Evolutionary conservation across 2,329 filamentous ascomycete species (phyloP), one percentile per base, ranked within the genome.

Genomic region (Aspergillus nomiae): DNA sequence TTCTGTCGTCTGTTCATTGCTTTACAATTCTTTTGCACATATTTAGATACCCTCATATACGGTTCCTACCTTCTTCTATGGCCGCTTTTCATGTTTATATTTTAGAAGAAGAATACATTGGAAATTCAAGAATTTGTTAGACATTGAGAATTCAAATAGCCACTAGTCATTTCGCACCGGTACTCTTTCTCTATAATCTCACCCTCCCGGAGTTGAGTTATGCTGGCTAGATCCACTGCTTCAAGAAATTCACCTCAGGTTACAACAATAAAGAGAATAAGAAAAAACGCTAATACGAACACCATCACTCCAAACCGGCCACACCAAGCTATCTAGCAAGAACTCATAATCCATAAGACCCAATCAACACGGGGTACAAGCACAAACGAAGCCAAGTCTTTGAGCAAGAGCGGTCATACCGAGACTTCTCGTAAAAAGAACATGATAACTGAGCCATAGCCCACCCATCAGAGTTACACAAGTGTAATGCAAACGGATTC

Each of bases 41-140:
- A 67, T 55, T n/a, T 55, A 55, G 66, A 68, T 68, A 68, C 67
- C 67, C 67, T 68, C 56, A 55, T 59, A 59, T 61, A 61, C 51
- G 56, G 61, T 59, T 11, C 48, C 16, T 51, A 51, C 28, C 48
- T 51, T 51, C 48, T 65, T 67, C 59, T 60, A n/a, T 48, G 48
- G 3, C 26, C 57, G 32, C 38, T 56, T 32, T 36, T 48, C 21
- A 56, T 34, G 32, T 51, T 3, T 51, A 55, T 61, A 50, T 64
- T 16, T 38, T 34, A 19, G 46, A 50, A 51, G 51, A 55, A 24
- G 50, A 53, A 28, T 55, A 55, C 51, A 55, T 38, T 26, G 54
- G 34, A 21, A 14, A 9, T 28, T 48, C 26, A 32, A 46, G 19
- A 58, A 34, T 32, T 16, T 10, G 32, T 58, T n/a, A 28, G 48